phyloP scores from a whole-genome alignment of 805 yeast genomes.

The Pichia membranifaciens region DNA sequence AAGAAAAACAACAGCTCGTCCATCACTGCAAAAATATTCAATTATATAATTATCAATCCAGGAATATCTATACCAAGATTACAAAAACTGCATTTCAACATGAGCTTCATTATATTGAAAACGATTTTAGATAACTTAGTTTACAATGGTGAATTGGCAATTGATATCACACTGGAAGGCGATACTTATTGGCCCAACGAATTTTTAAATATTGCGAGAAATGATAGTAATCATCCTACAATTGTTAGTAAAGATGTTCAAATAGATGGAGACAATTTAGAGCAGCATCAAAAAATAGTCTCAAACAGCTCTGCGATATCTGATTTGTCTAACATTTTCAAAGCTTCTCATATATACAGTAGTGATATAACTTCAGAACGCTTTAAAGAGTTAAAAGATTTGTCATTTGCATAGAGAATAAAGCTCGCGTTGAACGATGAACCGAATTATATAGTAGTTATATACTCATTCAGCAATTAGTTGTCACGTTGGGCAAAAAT shows the following conservation, averaged over 20 bases:
- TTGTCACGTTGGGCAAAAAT: too few species aligned
- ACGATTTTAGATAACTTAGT: slow-evolving; percentile 23
- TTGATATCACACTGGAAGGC: slow-evolving; percentile 29
- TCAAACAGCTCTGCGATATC: too few species aligned
- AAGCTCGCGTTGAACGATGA: too few species aligned
- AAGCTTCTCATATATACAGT: background rate
- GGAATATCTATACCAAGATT: slow-evolving; percentile 28
- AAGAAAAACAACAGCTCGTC: slow-evolving; percentile 21
- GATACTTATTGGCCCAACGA: slow-evolving; percentile 27
- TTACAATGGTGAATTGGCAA: slow-evolving; percentile 22
- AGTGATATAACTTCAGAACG: background rate
- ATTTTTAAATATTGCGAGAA: slow-evolving; percentile 11
- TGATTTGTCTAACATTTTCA: background rate
- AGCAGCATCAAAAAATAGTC: too few species aligned
- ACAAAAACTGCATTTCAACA: slow-evolving; percentile 27
- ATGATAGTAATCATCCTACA: too few species aligned
- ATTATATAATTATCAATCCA: slow-evolving; percentile 14
- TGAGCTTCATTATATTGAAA: slow-evolving; percentile 28
- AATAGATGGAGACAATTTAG: too few species aligned
- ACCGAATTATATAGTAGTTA: too few species aligned
- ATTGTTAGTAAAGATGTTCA: too few species aligned
- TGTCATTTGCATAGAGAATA: background rate
- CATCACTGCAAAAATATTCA: slow-evolving; percentile 20
- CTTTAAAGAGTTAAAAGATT: slow-evolving; percentile 4
- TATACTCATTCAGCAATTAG: too few species aligned